Base-by-base conservation (phyloP, 164 flowering plant species). In the Macadamia integrifolia region DNA sequence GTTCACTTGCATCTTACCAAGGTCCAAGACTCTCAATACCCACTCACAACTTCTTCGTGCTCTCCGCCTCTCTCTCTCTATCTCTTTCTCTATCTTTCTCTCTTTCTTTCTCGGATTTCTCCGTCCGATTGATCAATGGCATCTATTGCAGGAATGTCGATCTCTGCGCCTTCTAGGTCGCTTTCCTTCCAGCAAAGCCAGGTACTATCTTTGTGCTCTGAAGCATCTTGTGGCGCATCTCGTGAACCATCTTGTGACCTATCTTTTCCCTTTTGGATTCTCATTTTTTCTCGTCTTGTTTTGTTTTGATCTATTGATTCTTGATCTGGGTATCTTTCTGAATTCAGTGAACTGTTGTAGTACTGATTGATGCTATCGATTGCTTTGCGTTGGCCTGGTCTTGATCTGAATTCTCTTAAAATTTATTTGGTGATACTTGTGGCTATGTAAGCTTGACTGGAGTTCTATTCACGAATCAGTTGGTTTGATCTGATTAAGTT, bases 11-110 rank as follows among this genome's bases (percentile, higher is more conserved):
- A 35, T 35, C 40, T 35, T 35, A 2, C 40, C 40, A 23, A 23
- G 23, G 0, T 23, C 23, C 23, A 23, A 23, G 40, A 35, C 40
- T 2, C 40, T 35, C 23, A 23, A 23, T 23, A 23, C 23, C 18
- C 61, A 48, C 28, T 69, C 78, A 72, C 76, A 43, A 64, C 42
- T 35, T 35, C 76, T 74, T 78, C 71, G 80, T 78, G 80, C 63
- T 55, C 72, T 77, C 71, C 73, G 75, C 58, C 72, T 46, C 35
- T 46, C 64, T 31, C 15, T 23, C 23, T 23, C 53, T 30, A 60
- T 57, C 66, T 59, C 52, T 50, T 62, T 30, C 9, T 29, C 13
- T 67, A 65, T 29, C 62, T 52, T 60, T 62, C 66, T 68, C 70
- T 70, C 73, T 66, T 57, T 67, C 40, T 64, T 61, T 66, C 72